Conservation (phyloP, 768 basidiomycete species). For the Suillus brevipes region DNA sequence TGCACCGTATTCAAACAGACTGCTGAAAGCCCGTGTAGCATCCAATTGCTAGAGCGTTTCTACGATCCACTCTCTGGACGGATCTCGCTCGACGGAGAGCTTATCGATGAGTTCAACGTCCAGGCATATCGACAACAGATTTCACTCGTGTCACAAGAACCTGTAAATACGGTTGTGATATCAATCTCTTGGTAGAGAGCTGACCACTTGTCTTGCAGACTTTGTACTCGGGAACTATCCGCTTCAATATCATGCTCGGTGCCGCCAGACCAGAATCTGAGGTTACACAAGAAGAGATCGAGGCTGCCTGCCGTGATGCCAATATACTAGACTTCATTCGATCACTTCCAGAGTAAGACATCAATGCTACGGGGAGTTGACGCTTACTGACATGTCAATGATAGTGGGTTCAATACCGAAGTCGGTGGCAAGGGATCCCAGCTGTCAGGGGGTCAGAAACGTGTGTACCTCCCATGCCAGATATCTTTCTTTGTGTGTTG, state of each 20-base stretch:
- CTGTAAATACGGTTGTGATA: conserved; percentile 33
- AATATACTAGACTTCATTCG: conserved; percentile 91
- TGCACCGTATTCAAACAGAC: neutral
- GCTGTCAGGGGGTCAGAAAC: conserved; percentile 86
- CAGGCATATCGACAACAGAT: conserved; percentile 88
- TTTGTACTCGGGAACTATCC: conserved; percentile 84
- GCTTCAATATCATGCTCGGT: conserved; percentile 89
- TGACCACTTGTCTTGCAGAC: conserved; percentile 37
- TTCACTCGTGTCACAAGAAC: conserved; percentile 90
- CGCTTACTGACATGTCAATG: conserved; percentile 13
- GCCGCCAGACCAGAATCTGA: conserved; percentile 72
- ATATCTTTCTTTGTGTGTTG: conserved; percentile 3
- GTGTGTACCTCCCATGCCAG: conserved; percentile 38
- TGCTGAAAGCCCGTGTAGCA: conserved; percentile 39
- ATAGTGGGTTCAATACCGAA: conserved; percentile 85
- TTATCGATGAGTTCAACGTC: conserved; percentile 74
- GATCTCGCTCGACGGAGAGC: conserved; percentile 72
- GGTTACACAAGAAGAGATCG: conserved; percentile 85
- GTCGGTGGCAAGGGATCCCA: conserved; percentile 91
- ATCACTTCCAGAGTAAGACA: conserved; percentile 71
- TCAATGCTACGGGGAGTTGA: neutral
- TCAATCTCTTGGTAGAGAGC: conserved; percentile 8
- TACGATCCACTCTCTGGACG: conserved; percentile 77
- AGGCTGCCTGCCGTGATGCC: conserved; percentile 80
- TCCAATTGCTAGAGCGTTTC: conserved; percentile 84